A percentile compares a stretch with the other conserved stretches of the same genome.
Conservation (phyloP, 1,139 yeast species). For the Blastobotrys serpentis region DNA sequence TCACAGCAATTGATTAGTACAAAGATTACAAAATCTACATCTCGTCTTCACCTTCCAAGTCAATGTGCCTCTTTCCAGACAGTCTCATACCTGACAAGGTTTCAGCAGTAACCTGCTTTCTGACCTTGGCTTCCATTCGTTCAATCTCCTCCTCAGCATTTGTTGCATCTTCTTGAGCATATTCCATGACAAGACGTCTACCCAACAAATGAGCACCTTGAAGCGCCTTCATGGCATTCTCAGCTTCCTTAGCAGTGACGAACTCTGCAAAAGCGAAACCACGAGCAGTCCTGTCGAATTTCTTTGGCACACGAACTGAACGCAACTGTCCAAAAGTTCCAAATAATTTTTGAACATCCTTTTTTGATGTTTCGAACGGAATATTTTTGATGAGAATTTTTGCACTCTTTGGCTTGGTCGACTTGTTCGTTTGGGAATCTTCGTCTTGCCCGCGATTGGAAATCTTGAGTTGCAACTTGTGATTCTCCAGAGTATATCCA, state of each 20-base stretch:
- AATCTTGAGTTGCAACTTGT: conserved; percentile 80
- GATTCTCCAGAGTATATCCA: conserved; percentile 83
- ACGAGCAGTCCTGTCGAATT: conserved; percentile 90
- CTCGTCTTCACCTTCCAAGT: conserved; percentile 56
- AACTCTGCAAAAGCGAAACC: conserved; percentile 98
- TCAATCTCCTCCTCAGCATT: conserved; percentile 89
- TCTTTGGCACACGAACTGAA: conserved; percentile 94
- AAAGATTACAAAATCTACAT: not conserved
- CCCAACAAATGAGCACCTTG: conserved; percentile 97
- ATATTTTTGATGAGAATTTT: conserved; percentile 93
- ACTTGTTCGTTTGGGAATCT: conserved; percentile 21
- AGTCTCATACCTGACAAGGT: conserved; percentile 66
- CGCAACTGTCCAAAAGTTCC: conserved; percentile 93
- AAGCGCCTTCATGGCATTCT: conserved; percentile 88
- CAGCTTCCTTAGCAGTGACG: conserved; percentile 85
- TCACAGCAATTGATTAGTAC: not conserved
- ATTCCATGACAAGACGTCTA: conserved; percentile 92
- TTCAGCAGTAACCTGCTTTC: conserved; percentile 74
- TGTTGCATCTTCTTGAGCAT: conserved; percentile 77
- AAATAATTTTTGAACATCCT: conserved; percentile 85
- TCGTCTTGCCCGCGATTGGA: conserved; percentile 64
- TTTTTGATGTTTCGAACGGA: conserved; percentile 94
- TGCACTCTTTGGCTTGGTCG: conserved; percentile 48
- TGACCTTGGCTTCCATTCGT: conserved; percentile 82
- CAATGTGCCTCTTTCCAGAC: conserved; percentile 71